A percentile compares a stretch with the other conserved stretches of the same genome.
Conservation (phyloP, 331 rosid species). For the Telfairia occidentalis region DNA sequence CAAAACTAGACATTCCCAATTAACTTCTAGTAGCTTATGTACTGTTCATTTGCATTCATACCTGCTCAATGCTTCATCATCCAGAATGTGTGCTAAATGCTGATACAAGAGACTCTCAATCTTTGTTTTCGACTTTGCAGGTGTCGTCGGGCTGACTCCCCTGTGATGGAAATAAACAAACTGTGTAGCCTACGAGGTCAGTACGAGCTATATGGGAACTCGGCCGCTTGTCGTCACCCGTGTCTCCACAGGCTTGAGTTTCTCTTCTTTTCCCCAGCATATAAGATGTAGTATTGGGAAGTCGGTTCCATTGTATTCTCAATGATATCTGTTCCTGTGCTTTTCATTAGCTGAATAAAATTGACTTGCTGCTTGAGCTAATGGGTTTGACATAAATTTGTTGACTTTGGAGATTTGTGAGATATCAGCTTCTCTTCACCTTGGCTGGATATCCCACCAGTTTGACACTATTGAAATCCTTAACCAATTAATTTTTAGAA, state of each 20-base stretch:
- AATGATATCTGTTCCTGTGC: neutral
- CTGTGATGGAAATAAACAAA: constrained; percentile 14
- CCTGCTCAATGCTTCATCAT: neutral
- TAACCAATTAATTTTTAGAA: too few relatives aligned
- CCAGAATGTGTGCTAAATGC: neutral
- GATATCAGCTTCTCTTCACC: neutral
- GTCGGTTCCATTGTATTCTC: neutral
- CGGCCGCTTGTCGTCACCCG: neutral
- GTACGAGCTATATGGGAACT: neutral
- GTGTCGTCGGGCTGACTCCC: constrained; percentile 73
- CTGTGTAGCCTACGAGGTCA: neutral
- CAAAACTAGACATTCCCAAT: neutral
- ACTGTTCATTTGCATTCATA: neutral
- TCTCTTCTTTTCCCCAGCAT: neutral
- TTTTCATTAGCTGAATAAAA: neutral
- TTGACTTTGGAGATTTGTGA: neutral
- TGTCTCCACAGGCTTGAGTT: neutral
- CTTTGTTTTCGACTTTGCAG: constrained; percentile 20
- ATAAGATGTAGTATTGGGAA: neutral
- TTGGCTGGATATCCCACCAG: neutral
- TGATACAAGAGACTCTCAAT: neutral
- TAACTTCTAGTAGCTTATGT: neutral
- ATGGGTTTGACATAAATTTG: neutral
- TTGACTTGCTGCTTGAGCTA: constrained; percentile 1
- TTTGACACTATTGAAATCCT: neutral